A percentile compares a stretch with the other conserved stretches of the same genome.
These are phyloP conservation scores for Colletotrichum lini DNA, from an alignment of 2,329 filamentous ascomycete genomes.

Conservation along the genomic window DNA sequence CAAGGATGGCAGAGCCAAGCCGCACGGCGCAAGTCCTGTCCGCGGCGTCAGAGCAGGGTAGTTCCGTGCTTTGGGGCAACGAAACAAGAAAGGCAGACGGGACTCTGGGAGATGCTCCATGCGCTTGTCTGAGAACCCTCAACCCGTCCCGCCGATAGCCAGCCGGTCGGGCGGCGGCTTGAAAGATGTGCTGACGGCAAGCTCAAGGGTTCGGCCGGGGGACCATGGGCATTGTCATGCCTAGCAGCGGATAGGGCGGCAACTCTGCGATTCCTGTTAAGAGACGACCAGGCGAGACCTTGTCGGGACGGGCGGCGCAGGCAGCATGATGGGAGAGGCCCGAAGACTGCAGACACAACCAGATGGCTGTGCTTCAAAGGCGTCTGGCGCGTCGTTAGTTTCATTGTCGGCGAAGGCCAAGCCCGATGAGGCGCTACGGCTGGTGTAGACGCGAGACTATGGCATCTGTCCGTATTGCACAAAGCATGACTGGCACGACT, in stretches of 20 bases:
- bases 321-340: conserved; percentile 21
- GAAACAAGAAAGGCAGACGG: conserved; percentile 30
- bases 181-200: conserved; percentile 16
- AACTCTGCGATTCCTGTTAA: conserved; percentile 1
- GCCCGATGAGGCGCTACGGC: neutral
- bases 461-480: neutral
- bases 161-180: conserved; percentile 28
- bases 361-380: conserved; percentile 29
- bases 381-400: conserved; percentile 32
- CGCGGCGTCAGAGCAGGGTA: conserved; percentile 14
- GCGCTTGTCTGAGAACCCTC: conserved; percentile 31
- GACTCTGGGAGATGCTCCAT: conserved; percentile 30
- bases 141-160: conserved; percentile 9
- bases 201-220: neutral
- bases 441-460: conserved; percentile 4
- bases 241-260: conserved; percentile 7
- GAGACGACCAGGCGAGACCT: conserved; percentile 7
- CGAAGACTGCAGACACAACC: conserved; percentile 39
- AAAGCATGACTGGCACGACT: neutral
- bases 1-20: conserved; percentile 14
- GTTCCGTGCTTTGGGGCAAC: conserved; percentile 23
- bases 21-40: neutral
- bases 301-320: neutral
- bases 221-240: neutral
- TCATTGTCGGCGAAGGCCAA: conserved; percentile 14